Percentiles rank a stretch among this genome's conserved stretches.
Conservation (phyloP, 164 flowering plant genomes). For the Magnolia changhungtana region DNA sequence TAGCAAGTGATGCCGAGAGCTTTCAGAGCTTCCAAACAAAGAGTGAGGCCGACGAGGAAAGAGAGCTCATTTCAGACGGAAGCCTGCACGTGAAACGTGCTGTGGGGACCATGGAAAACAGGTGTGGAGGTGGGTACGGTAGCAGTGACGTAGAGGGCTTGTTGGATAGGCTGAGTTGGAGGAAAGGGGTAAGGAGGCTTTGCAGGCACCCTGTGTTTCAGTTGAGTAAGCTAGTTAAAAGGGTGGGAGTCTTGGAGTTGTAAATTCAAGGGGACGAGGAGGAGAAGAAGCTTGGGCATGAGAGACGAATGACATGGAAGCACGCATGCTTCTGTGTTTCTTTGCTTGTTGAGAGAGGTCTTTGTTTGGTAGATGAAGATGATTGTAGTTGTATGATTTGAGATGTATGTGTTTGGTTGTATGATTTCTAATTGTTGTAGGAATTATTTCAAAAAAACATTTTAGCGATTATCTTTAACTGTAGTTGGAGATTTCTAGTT, state of each 20-base stretch:
- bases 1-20: constrained; percentile 34
- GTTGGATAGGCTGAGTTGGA: constrained; percentile 46
- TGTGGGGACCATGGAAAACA: constrained; percentile 17
- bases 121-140: constrained; percentile 28
- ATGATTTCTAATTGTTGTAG: background rate
- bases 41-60: constrained; percentile 33
- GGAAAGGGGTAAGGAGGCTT: constrained; percentile 63
- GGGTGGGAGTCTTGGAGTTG: constrained; percentile 33
- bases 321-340: background rate
- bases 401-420: background rate
- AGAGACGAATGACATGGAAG: background rate
- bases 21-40: constrained; percentile 35
- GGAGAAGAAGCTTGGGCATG: constrained; percentile 44
- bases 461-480: background rate
- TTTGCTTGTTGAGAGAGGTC: background rate
- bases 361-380: constrained; percentile 6
- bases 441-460: background rate
- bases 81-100: constrained; percentile 18
- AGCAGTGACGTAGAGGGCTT: constrained; percentile 42
- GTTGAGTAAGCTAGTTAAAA: constrained; percentile 53
- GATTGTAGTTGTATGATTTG: constrained; percentile 1
- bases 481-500: background rate
- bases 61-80: constrained; percentile 21
- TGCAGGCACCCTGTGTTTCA: constrained; percentile 73
- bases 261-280: constrained; percentile 37